Evolutionary conservation across 192 early-diverging fungal genomes (phyloP).

Genomic region (Rhizophagus clarus): DNA sequence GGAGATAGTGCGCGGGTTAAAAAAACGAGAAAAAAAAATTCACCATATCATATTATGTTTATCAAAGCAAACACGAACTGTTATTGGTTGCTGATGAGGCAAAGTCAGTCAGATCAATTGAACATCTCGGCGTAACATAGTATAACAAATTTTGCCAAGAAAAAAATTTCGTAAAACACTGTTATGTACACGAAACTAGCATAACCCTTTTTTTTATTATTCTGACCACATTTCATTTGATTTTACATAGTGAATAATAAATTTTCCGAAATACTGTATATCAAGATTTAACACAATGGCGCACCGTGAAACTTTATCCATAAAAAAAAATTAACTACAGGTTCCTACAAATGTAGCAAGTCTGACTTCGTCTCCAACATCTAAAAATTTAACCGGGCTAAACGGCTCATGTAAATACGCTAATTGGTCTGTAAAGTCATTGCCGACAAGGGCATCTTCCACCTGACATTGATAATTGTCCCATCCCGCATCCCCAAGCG

Average conservation of each 20-base stretch:
- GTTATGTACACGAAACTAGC: too few relatives aligned
- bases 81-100: background rate
- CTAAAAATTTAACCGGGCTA: background rate
- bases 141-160: too few relatives aligned
- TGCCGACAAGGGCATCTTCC: conserved; percentile 16
- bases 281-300: too few relatives aligned
- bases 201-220: too few relatives aligned
- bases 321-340: too few relatives aligned
- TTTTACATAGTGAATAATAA: too few relatives aligned
- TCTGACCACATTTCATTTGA: too few relatives aligned
- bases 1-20: background rate
- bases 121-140: background rate
- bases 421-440: conserved; percentile 22
- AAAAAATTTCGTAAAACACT: too few relatives aligned
- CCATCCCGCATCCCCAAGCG: background rate
- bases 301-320: too few relatives aligned
- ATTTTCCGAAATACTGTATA: too few relatives aligned
- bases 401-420: background rate
- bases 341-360: background rate
- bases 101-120: conserved; percentile 9
- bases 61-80: background rate
- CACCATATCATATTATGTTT: background rate
- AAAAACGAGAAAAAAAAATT: background rate
- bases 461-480: conserved; percentile 2
- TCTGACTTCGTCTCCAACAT: background rate